phyloP scores from a whole-genome alignment of 2,329 filamentous ascomycete genomes.

The Arthrobotrys sphaeroides region DNA sequence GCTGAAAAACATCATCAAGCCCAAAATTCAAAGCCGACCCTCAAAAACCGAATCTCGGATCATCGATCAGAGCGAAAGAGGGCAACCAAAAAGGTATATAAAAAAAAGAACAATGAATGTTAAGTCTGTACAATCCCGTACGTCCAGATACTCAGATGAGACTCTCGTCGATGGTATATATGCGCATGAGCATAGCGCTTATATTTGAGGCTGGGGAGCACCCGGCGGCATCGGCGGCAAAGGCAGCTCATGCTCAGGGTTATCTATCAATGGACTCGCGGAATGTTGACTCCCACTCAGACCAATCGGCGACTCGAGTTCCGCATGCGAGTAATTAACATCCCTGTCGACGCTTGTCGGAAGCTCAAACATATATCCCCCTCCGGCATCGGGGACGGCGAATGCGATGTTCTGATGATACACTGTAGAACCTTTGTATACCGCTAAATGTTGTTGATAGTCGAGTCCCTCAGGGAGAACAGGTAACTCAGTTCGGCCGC shows the following conservation, averaged over 20 bases:
- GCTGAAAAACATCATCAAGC: too few relatives aligned
- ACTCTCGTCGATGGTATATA: too few relatives aligned
- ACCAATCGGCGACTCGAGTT: background rate
- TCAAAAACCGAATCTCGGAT: too few relatives aligned
- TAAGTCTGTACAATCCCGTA: too few relatives aligned
- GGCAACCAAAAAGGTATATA: too few relatives aligned
- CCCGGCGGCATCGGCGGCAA: background rate
- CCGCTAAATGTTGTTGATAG: background rate
- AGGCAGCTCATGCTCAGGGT: background rate
- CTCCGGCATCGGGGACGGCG: background rate
- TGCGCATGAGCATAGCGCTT: background rate
- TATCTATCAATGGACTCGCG: background rate
- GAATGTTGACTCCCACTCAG: background rate
- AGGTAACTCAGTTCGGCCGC: constrained; percentile 5
- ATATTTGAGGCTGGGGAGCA: background rate
- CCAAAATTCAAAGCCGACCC: too few relatives aligned
- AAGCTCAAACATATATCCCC: background rate
- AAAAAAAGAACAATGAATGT: too few relatives aligned
- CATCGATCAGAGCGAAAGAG: too few relatives aligned
- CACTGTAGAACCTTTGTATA: background rate
- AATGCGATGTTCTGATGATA: background rate
- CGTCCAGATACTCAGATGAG: too few relatives aligned
- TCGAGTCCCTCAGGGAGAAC: background rate
- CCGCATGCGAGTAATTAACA: background rate
- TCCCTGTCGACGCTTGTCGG: background rate